Evolutionary conservation across 148 eudicot genomes (phyloP).

Genomic region (Salicornia ramosissima): DNA sequence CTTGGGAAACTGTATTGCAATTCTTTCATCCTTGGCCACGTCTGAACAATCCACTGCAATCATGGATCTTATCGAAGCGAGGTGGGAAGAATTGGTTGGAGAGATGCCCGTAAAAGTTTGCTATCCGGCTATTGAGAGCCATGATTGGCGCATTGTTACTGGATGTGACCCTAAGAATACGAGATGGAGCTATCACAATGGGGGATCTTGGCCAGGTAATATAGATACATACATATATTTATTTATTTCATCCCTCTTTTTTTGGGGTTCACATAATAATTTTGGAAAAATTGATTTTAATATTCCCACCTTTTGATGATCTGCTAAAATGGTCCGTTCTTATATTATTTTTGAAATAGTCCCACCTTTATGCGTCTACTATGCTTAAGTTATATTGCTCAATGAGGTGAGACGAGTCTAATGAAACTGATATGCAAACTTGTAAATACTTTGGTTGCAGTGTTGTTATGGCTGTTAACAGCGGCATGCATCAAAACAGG

Average conservation of each 20-base stretch:
- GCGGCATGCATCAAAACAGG: slow-evolving; percentile 80
- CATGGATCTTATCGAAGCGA: slow-evolving; percentile 89
- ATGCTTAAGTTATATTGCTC: neutral
- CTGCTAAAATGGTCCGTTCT: no score
- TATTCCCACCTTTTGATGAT: no score
- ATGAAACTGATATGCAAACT: neutral
- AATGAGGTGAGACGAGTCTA: neutral
- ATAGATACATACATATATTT: no score
- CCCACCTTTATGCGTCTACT: no score
- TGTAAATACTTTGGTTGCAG: slow-evolving; percentile 37
- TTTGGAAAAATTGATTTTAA: no score
- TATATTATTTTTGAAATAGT: no score
- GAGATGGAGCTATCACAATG: slow-evolving; percentile 97
- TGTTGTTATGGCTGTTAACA: slow-evolving; percentile 71
- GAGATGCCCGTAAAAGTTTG: slow-evolving; percentile 92
- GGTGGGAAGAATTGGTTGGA: slow-evolving; percentile 91
- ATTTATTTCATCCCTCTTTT: slow-evolving; percentile 5
- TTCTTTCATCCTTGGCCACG: slow-evolving; percentile 79
- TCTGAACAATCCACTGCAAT: slow-evolving; percentile 74
- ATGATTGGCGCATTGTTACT: slow-evolving; percentile 86
- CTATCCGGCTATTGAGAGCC: slow-evolving; percentile 87
- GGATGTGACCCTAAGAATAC: slow-evolving; percentile 97
- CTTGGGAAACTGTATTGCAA: slow-evolving; percentile 86
- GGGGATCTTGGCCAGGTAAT: slow-evolving; percentile 99
- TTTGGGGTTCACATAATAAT: neutral